Conservation (phyloP, 2,329 filamentous ascomycete species). For the Graphium sp. region DNA sequence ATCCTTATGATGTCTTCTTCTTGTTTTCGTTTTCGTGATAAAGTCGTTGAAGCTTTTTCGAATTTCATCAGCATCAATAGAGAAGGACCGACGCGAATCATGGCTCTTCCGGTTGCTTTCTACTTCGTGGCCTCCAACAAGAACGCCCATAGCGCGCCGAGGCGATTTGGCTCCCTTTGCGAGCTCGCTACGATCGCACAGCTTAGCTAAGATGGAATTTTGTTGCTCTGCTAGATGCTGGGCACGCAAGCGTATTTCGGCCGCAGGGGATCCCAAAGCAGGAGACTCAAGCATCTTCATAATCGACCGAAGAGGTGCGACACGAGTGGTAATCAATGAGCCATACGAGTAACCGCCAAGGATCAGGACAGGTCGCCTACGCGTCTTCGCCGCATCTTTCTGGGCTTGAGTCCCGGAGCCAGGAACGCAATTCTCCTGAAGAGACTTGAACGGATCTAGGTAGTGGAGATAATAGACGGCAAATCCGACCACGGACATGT, state of each 20-base stretch:
- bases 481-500: slow-evolving; percentile 67
- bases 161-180: slow-evolving; percentile 10
- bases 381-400: neutral
- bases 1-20: no score
- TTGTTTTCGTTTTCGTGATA: slow-evolving; percentile 22
- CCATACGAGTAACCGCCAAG: slow-evolving; percentile 85
- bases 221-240: slow-evolving; percentile 49
- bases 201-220: slow-evolving; percentile 24
- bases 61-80: slow-evolving; percentile 28
- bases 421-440: neutral
- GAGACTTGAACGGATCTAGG: slow-evolving; percentile 23
- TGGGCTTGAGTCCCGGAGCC: neutral
- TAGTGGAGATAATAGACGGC: slow-evolving; percentile 55
- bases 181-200: slow-evolving; percentile 14
- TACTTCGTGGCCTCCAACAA: slow-evolving; percentile 32
- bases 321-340: slow-evolving; percentile 58
- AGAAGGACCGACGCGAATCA: slow-evolving; percentile 18
- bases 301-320: slow-evolving; percentile 47
- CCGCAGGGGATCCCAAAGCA: slow-evolving; percentile 34
- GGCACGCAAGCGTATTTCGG: slow-evolving; percentile 56
- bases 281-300: slow-evolving; percentile 40
- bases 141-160: slow-evolving; percentile 18
- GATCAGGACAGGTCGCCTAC: slow-evolving; percentile 24
- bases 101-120: slow-evolving; percentile 20
- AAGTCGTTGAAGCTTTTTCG: slow-evolving; percentile 29